Evolutionary conservation across 768 basidiomycete genomes (phyloP).

Genomic region (Collybia sp.): DNA sequence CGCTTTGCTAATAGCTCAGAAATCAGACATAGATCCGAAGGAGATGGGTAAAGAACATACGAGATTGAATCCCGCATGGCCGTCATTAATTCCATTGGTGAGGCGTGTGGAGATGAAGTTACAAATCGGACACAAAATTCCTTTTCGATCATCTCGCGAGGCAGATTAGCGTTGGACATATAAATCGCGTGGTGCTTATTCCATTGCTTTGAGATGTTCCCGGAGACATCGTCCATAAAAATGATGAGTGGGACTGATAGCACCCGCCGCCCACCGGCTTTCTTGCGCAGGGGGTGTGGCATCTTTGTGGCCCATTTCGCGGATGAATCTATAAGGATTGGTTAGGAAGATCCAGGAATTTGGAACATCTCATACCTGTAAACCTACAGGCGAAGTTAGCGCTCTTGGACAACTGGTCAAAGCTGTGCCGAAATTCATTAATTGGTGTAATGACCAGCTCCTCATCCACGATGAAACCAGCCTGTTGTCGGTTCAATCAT

Average conservation of each 20-base stretch:
- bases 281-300: conserved; percentile 7
- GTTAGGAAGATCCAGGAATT: too few relatives aligned
- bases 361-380: background rate
- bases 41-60: conserved; percentile 13
- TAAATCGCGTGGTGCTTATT: conserved; percentile 14
- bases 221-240: conserved; percentile 27
- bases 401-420: background rate
- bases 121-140: conserved; percentile 23
- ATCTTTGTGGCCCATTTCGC: conserved; percentile 2
- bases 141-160: conserved; percentile 22
- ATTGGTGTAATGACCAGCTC: background rate
- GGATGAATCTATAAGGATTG: background rate
- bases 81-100: conserved; percentile 25
- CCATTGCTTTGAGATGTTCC: conserved; percentile 28
- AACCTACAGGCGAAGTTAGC: background rate
- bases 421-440: background rate
- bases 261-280: conserved; percentile 1
- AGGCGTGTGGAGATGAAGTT: conserved; percentile 24
- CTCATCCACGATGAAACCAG: conserved; percentile 3
- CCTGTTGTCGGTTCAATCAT: background rate
- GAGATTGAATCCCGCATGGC: conserved; percentile 19
- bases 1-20: conserved; percentile 6
- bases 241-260: conserved; percentile 3
- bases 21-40: background rate
- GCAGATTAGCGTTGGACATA: conserved; percentile 24